A percentile compares a stretch with the other conserved stretches of the same genome.
Evolutionary conservation across 306 rosid genomes (phyloP).

Genomic region (Malus fusca): DNA sequence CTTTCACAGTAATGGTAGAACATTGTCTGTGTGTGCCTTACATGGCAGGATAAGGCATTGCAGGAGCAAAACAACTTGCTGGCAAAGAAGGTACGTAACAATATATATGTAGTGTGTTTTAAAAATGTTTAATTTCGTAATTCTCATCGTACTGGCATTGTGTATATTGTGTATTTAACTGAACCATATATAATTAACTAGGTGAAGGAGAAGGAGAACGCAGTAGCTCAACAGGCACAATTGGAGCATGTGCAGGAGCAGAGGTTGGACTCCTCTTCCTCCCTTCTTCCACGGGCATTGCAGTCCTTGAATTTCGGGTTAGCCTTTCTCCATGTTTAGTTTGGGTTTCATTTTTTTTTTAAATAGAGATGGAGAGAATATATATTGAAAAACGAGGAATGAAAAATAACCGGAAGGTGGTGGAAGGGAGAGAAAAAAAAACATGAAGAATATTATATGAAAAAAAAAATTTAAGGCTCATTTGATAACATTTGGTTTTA

Average conservation of each 20-base stretch:
- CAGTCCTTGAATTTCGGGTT: constrained; percentile 42
- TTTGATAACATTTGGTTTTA: background rate
- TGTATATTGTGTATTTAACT: background rate
- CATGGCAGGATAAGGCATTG: constrained; percentile 59
- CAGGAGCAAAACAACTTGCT: constrained; percentile 66
- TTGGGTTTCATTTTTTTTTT: background rate
- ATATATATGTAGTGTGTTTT: background rate
- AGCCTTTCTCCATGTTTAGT: constrained; percentile 5
- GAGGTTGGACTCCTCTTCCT: constrained; percentile 9
- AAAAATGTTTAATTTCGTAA: background rate
- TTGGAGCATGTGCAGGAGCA: constrained; percentile 22
- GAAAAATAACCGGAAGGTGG: background rate
- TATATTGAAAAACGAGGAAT: background rate
- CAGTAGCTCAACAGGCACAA: background rate
- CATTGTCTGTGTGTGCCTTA: background rate
- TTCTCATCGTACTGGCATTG: background rate
- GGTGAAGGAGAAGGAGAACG: constrained; percentile 72
- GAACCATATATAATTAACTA: background rate
- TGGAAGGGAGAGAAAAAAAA: background rate
- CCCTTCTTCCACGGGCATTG: constrained; percentile 28
- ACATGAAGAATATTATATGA: background rate
- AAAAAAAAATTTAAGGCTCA: background rate
- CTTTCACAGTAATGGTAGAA: background rate
- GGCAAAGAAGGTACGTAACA: constrained; percentile 41
- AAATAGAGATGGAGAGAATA: background rate